Evolutionary conservation across 2,329 filamentous ascomycete genomes (phyloP).

Genomic region (Xylariaceae sp.): DNA sequence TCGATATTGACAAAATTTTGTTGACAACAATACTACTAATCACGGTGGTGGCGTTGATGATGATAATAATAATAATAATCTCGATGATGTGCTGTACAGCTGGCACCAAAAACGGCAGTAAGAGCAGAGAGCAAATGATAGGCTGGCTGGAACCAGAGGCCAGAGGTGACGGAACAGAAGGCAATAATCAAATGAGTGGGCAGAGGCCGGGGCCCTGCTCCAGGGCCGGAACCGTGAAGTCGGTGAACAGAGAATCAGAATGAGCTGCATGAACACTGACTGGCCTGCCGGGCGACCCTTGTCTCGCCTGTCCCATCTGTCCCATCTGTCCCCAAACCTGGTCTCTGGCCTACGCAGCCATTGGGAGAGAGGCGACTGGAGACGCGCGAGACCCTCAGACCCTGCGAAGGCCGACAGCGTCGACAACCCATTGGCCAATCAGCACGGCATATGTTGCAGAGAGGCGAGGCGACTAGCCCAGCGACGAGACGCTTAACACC

Average conservation of each 20-base stretch:
- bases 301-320: no score
- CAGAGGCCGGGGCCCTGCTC: conserved; percentile 8
- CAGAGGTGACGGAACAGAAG: no score
- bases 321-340: no score
- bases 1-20: no score
- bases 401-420: conserved; percentile 30
- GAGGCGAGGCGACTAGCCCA: conserved; percentile 38
- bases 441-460: conserved; percentile 17
- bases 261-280: conserved; percentile 43
- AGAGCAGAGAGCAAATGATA: no score
- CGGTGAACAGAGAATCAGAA: conserved; percentile 40
- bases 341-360: conserved; percentile 23
- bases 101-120: background rate
- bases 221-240: conserved; percentile 32
- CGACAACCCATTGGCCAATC: conserved; percentile 24
- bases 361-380: conserved; percentile 17
- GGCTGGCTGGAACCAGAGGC: conserved; percentile 3
- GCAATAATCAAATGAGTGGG: conserved; percentile 16
- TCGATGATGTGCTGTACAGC: background rate
- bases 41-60: no score
- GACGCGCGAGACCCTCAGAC: conserved; percentile 12
- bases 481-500: conserved; percentile 40
- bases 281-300: conserved; percentile 23
- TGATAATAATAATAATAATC: no score
- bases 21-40: no score